Conservation (phyloP, 768 basidiomycete genomes). For the Chalciporus piperatus region DNA sequence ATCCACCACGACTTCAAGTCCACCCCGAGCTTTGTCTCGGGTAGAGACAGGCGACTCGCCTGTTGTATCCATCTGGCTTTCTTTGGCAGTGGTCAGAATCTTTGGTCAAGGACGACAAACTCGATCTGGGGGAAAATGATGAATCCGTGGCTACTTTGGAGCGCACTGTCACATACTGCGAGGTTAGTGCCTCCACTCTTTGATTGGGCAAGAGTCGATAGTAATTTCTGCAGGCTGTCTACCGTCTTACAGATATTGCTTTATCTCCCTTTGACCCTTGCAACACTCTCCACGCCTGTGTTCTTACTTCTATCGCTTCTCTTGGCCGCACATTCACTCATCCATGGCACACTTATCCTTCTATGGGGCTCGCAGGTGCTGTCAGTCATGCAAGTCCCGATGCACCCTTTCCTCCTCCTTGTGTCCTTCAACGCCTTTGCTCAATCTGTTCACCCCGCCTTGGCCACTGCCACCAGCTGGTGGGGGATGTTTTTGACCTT, state of each 20-base stretch:
- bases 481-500: slow-evolving; percentile 74
- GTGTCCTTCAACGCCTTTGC: slow-evolving; percentile 86
- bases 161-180: slow-evolving; percentile 60
- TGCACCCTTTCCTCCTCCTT: slow-evolving; percentile 83
- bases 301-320: slow-evolving; percentile 82
- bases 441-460: slow-evolving; percentile 54
- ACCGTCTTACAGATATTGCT: slow-evolving; percentile 80
- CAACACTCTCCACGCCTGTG: slow-evolving; percentile 74
- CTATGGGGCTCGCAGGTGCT: slow-evolving; percentile 70
- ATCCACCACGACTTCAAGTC: neutral
- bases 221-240: slow-evolving; percentile 49
- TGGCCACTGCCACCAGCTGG: slow-evolving; percentile 56
- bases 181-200: slow-evolving; percentile 38
- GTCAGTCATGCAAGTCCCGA: slow-evolving; percentile 78
- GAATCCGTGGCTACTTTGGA: slow-evolving; percentile 67
- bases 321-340: slow-evolving; percentile 69
- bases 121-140: slow-evolving; percentile 19
- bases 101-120: neutral
- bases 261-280: slow-evolving; percentile 80
- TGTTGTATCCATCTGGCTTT: neutral
- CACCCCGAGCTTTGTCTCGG: neutral
- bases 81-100: too few relatives aligned
- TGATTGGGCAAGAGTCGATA: neutral
- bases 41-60: neutral
- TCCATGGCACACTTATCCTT: slow-evolving; percentile 77